phyloP scores from a whole-genome alignment of 768 basidiomycete genomes.

The Auriscalpium vulgare region DNA sequence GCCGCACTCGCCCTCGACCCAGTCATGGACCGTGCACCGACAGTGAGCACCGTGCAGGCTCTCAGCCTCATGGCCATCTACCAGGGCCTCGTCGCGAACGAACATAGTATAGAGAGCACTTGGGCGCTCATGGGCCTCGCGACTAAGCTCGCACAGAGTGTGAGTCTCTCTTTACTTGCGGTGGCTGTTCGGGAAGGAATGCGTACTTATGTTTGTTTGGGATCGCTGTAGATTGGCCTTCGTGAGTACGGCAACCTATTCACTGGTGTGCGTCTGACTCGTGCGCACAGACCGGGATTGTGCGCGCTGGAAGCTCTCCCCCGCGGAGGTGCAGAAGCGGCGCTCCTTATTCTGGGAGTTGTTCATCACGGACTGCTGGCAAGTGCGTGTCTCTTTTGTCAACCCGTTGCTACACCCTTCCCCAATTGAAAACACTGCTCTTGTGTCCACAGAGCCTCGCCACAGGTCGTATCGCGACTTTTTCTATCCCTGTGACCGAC shows the following conservation, averaged over 20 bases:
- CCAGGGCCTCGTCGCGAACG: slow-evolving; percentile 56
- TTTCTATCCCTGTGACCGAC: slow-evolving; percentile 65
- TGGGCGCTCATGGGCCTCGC: slow-evolving; percentile 62
- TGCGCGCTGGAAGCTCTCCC: slow-evolving; percentile 56
- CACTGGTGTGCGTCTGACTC: neutral
- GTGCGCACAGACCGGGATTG: slow-evolving; percentile 54
- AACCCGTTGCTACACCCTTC: neutral
- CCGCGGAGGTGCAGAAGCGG: slow-evolving; percentile 61
- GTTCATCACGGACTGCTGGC: slow-evolving; percentile 70
- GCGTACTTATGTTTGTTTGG: neutral
- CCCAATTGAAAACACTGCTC: neutral
- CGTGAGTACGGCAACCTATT: slow-evolving; percentile 31
- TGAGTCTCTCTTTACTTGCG: slow-evolving; percentile 27
- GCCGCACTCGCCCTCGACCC: slow-evolving; percentile 61
- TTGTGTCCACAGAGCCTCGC: slow-evolving; percentile 44
- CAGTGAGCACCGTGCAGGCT: slow-evolving; percentile 62
- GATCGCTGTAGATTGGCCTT: slow-evolving; percentile 46
- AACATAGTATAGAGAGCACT: slow-evolving; percentile 62
- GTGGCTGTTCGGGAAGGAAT: neutral
- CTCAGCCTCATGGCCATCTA: slow-evolving; percentile 64
- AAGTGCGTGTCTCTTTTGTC: slow-evolving; percentile 33
- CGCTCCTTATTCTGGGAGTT: slow-evolving; percentile 68
- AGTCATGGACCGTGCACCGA: slow-evolving; percentile 61
- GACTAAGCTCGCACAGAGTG: slow-evolving; percentile 61
- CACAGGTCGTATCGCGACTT: slow-evolving; percentile 61